Percentiles rank a stretch among this genome's conserved stretches.
These are phyloP conservation scores for Serendipita sp. DNA, from an alignment of 1,284 basidiomycete genomes.

Conservation along the genomic window DNA sequence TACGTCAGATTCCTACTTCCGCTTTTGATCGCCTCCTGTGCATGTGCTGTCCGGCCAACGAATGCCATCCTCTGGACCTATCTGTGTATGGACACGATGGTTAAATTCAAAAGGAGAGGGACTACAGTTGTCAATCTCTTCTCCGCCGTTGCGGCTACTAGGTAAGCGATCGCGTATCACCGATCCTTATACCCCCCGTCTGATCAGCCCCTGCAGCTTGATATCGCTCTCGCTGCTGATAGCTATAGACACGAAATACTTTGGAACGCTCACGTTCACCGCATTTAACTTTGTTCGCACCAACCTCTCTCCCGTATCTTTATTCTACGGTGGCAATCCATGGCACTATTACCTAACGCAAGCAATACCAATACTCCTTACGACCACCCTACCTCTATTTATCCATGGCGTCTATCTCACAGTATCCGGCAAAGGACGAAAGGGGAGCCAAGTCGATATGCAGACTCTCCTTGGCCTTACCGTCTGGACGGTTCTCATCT, in stretches of 20 bases:
- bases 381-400: conserved; percentile 59
- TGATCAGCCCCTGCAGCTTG: background rate
- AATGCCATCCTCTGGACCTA: conserved; percentile 77
- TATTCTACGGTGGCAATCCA: conserved; percentile 84
- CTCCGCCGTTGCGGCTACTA: background rate
- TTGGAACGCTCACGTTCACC: conserved; percentile 55
- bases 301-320: conserved; percentile 70
- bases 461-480: conserved; percentile 37
- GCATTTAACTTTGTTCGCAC: conserved; percentile 68
- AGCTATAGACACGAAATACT: conserved; percentile 55
- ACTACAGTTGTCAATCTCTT: background rate
- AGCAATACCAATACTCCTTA: conserved; percentile 70
- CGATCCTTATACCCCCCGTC: too few relatives aligned
- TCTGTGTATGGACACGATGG: conserved; percentile 41
- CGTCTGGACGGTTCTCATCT: conserved; percentile 50
- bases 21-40: conserved; percentile 50
- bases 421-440: conserved; percentile 19
- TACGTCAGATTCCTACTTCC: conserved; percentile 23
- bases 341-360: conserved; percentile 87
- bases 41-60: conserved; percentile 75
- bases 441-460: conserved; percentile 23
- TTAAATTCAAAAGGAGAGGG: conserved; percentile 25
- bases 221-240: conserved; percentile 16
- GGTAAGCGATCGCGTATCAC: background rate
- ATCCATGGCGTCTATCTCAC: conserved; percentile 32